phyloP scores from a whole-genome alignment of 106 monocot genomes.

The Dendrobium huoshanense region DNA sequence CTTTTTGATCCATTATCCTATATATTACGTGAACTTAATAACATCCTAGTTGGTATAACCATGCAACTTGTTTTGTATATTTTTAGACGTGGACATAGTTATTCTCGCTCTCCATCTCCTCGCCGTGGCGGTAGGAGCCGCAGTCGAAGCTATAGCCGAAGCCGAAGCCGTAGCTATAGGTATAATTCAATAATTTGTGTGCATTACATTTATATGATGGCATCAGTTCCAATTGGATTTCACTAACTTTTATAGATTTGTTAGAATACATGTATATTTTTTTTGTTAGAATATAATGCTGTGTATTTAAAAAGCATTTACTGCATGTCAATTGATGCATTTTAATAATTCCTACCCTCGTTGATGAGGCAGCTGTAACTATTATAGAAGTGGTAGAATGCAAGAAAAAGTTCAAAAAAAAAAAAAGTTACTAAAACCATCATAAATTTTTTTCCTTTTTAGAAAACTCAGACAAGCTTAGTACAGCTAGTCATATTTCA shows the following conservation, averaged over 20 bases:
- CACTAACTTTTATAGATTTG: not conserved
- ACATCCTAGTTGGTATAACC: not conserved
- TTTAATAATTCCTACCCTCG: not conserved
- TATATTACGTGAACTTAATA: not conserved
- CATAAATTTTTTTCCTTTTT: no score
- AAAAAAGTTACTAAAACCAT: no score
- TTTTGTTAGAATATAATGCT: not conserved
- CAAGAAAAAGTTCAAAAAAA: no score
- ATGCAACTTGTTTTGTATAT: not conserved
- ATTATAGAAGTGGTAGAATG: no score
- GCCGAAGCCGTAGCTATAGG: constrained; percentile 64
- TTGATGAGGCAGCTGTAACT: not conserved
- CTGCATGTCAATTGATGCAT: not conserved
- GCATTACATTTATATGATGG: not conserved
- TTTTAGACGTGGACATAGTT: constrained; percentile 51
- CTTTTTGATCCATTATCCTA: not conserved
- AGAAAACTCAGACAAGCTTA: no score
- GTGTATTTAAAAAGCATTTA: not conserved
- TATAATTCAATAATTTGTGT: constrained; percentile 10
- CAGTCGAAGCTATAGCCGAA: constrained; percentile 66
- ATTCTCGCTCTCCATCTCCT: constrained; percentile 72
- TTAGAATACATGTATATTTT: not conserved
- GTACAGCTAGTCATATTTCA: no score
- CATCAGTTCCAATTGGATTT: not conserved
- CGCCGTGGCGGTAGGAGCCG: constrained; percentile 54